Percentiles rank a stretch among this genome's conserved stretches.
Evolutionary conservation across 129 eudicot species (phyloP).

Genomic region (Mikania micrantha): DNA sequence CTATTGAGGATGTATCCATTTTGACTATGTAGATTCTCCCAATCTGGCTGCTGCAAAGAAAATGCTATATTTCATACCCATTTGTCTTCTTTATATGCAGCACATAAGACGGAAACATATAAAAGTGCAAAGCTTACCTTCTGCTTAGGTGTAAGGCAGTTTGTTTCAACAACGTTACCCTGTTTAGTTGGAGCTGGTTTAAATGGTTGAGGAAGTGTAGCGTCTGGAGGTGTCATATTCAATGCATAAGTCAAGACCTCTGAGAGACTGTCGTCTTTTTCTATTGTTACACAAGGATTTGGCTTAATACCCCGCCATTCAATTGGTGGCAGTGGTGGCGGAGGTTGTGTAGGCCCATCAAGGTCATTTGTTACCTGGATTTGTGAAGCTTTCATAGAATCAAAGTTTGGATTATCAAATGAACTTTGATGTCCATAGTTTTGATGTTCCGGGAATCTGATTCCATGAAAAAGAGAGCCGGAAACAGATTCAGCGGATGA

Average conservation of each 20-base stretch:
- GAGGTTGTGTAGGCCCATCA: slow-evolving; percentile 39
- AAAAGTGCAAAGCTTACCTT: slow-evolving; percentile 27
- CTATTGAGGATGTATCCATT: slow-evolving; percentile 19
- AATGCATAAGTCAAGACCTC: slow-evolving; percentile 34
- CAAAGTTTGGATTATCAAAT: slow-evolving; percentile 54
- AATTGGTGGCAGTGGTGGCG: slow-evolving; percentile 85
- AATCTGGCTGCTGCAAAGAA: slow-evolving; percentile 35
- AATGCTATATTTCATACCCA: slow-evolving; percentile 1
- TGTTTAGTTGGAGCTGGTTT: slow-evolving; percentile 44
- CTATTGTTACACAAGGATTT: slow-evolving; percentile 30
- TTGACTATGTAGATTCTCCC: slow-evolving; percentile 33
- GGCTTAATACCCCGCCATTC: slow-evolving; percentile 67
- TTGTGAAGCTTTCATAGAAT: slow-evolving; percentile 35
- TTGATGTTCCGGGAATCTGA: slow-evolving; percentile 21
- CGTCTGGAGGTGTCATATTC: slow-evolving; percentile 30
- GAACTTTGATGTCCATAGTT: slow-evolving; percentile 28
- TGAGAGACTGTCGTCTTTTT: slow-evolving; percentile 26
- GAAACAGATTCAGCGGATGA: slow-evolving; percentile 71
- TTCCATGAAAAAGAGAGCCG: slow-evolving; percentile 39
- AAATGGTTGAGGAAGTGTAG: slow-evolving; percentile 43
- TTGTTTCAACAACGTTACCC: slow-evolving; percentile 26
- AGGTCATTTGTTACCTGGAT: slow-evolving; percentile 26
- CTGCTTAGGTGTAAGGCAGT: slow-evolving; percentile 18
- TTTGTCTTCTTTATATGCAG: not conserved
- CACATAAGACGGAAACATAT: not conserved